Conservation (phyloP, 2,329 filamentous ascomycete species). For the Aureobasidium sp. region DNA sequence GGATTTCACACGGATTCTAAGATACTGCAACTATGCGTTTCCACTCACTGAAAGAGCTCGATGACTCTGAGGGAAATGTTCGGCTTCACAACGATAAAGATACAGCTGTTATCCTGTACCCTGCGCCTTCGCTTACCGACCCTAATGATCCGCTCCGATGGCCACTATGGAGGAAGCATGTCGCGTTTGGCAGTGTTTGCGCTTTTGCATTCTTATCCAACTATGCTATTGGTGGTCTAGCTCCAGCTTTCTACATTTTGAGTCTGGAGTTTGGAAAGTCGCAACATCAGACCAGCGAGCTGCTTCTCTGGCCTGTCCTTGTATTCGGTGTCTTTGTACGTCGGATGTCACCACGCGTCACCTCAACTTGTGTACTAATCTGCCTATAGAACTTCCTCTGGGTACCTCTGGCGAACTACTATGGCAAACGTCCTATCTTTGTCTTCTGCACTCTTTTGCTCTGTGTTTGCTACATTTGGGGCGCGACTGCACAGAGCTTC, state of each 20-base stretch:
- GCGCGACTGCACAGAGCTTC: slow-evolving; percentile 34
- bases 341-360: neutral
- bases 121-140: slow-evolving; percentile 37
- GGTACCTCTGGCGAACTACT: slow-evolving; percentile 40
- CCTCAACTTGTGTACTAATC: neutral
- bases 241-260: slow-evolving; percentile 36
- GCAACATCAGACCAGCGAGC: slow-evolving; percentile 34
- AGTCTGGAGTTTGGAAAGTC: slow-evolving; percentile 39
- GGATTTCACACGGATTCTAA: slow-evolving; percentile 16
- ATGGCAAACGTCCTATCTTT: slow-evolving; percentile 41
- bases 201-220: slow-evolving; percentile 41
- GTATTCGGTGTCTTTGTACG: slow-evolving; percentile 37
- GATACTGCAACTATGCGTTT: slow-evolving; percentile 23
- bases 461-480: slow-evolving; percentile 39
- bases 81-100: slow-evolving; percentile 22
- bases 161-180: slow-evolving; percentile 39
- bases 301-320: slow-evolving; percentile 35
- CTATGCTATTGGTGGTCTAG: slow-evolving; percentile 37
- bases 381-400: slow-evolving; percentile 38
- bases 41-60: slow-evolving; percentile 27
- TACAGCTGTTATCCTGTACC: slow-evolving; percentile 35
- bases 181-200: slow-evolving; percentile 36
- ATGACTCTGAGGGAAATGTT: slow-evolving; percentile 31
- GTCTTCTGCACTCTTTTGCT: slow-evolving; percentile 38
- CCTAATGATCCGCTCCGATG: slow-evolving; percentile 42